Conservation (phyloP, 2,329 filamentous ascomycete genomes). For the Exophiala viscosa region DNA sequence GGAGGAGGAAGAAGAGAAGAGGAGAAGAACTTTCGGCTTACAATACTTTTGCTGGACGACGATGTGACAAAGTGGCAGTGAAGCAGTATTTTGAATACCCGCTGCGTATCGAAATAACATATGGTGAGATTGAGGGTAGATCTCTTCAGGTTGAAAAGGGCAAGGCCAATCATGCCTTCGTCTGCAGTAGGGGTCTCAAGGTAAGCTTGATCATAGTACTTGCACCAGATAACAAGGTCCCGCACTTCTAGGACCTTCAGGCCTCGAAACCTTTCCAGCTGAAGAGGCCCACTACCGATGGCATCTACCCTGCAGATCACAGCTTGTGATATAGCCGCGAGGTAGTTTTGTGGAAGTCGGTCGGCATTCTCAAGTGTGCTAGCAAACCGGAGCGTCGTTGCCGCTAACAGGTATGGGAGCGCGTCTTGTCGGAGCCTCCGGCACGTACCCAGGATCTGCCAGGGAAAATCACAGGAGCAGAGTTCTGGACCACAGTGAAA, state of each 20-base stretch:
- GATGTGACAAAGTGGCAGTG: slow-evolving; percentile 17
- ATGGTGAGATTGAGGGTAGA: not conserved
- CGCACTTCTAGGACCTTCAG: slow-evolving; percentile 14
- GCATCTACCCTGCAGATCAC: not conserved
- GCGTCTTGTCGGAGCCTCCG: slow-evolving; percentile 12
- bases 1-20: not conserved
- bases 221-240: slow-evolving; percentile 19
- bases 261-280: slow-evolving; percentile 4
- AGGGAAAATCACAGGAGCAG: slow-evolving; percentile 16
- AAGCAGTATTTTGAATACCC: slow-evolving; percentile 14
- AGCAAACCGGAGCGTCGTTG: slow-evolving; percentile 15
- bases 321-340: slow-evolving; percentile 5
- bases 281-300: not conserved
- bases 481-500: slow-evolving; percentile 8
- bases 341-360: slow-evolving; percentile 4
- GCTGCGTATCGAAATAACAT: not conserved
- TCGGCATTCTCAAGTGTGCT: slow-evolving; percentile 3
- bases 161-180: slow-evolving; percentile 17
- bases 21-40: slow-evolving; percentile 1
- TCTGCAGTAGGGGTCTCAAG: slow-evolving; percentile 13
- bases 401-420: slow-evolving; percentile 6
- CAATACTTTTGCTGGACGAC: slow-evolving; percentile 14
- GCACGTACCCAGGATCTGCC: slow-evolving; percentile 9
- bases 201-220: slow-evolving; percentile 16
- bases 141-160: slow-evolving; percentile 21